Evolutionary conservation across 176 grass and related monocot species (phyloP), one percentile per base, ranked within the genome.

Genomic region (Leersia perrieri): DNA sequence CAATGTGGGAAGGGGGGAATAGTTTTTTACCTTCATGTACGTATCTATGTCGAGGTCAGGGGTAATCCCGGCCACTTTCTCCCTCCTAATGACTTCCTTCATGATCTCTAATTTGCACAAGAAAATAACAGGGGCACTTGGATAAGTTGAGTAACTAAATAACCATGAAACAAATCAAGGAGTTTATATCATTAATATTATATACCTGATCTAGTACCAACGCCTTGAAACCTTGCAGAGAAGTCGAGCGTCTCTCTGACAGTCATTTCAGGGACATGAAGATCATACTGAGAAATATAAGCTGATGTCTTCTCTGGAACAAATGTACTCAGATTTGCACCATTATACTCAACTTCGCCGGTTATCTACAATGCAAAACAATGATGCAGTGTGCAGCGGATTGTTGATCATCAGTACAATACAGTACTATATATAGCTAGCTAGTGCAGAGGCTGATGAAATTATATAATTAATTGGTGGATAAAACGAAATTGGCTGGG

Each of bases 251-350:
- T 83, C 74, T 95, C 90, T 58, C 85, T 86, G 29, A 95, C 93
- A 1, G 92, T 95, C 92, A 92, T 95, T 75, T 92, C 92, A 30
- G 89, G 81, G 23, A 83, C 81, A 76, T 95, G 90, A 16, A 95
- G 74, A 51, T 95, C 87, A 67, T 90, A 66, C 40, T 95, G 93
- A 51, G 79, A 81, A 45, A 95, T 86, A 29, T 95, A 95, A 33
- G 90, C 85, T 11, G 90, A 76, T 42, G 93, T 92, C 79, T 95
- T 92, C 57, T 80, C 74, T 1, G 89, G 90, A 60, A 95, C 82
- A 81, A 95, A 95, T 30, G 81, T 85, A 35, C 83, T 68, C 70
- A 95, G 61, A 29, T 66, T 83, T 28, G 83, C 41, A 26, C 93
- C 90, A 40, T 95, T 92, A 47, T 95, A 95, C 5, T 84, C 36